Evolutionary conservation across 225 moss, liverwort and hornwort genomes (phyloP).

Genomic region (Climacium dendroides): DNA sequence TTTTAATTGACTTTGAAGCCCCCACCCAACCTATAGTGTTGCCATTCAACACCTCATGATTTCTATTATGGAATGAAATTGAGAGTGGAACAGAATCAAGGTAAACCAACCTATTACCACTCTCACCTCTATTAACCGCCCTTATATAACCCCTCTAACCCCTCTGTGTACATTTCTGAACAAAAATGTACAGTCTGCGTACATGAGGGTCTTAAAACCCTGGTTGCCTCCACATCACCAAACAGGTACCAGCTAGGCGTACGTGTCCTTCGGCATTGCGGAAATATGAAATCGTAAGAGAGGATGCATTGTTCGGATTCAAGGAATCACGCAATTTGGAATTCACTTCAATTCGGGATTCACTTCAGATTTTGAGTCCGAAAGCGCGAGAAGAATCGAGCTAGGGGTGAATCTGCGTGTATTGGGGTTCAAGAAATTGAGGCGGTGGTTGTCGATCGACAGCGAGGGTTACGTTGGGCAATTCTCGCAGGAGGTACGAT

Average conservation of each 20-base stretch:
- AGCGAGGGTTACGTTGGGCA: not conserved
- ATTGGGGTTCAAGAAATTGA: not conserved
- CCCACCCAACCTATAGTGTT: too few relatives aligned
- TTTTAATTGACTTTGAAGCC: too few relatives aligned
- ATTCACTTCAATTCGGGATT: not conserved
- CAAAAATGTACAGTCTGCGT: fast-evolving
- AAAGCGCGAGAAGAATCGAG: not conserved
- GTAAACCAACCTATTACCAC: not conserved
- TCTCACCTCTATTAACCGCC: not conserved
- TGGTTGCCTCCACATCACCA: not conserved
- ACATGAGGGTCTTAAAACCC: not conserved
- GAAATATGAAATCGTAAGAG: not conserved
- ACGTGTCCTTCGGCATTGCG: not conserved
- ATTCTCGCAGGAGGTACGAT: not conserved
- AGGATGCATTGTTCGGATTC: not conserved
- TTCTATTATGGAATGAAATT: not conserved
- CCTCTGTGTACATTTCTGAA: not conserved
- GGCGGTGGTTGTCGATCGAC: not conserved
- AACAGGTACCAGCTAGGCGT: not conserved
- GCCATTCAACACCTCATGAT: too few relatives aligned
- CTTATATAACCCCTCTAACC: fast-evolving
- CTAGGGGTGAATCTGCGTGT: not conserved
- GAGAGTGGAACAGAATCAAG: not conserved
- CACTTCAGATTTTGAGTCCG: not conserved
- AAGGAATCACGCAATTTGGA: not conserved